phyloP scores from a whole-genome alignment of 2,329 filamentous ascomycete genomes.

The Fusarium robinianum region DNA sequence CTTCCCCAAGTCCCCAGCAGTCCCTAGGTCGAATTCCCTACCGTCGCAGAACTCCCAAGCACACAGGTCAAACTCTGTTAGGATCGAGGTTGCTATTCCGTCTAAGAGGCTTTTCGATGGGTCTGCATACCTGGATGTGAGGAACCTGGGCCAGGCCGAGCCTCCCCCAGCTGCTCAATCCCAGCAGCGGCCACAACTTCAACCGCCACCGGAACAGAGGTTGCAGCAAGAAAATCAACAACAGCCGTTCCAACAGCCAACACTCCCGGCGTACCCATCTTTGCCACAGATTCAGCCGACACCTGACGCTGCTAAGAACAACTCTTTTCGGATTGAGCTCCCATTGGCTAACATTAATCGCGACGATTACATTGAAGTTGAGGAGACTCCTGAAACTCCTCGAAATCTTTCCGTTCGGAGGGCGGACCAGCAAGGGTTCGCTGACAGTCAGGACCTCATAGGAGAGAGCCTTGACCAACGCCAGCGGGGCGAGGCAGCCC shows the following conservation, averaged over 20 bases:
- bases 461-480: constrained; percentile 75
- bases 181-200: constrained; percentile 15
- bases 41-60: constrained; percentile 37
- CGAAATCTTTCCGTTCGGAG: constrained; percentile 57
- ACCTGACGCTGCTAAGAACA: constrained; percentile 22
- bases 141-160: constrained; percentile 32
- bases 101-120: constrained; percentile 48
- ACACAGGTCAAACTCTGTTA: constrained; percentile 43
- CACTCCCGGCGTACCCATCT: constrained; percentile 8
- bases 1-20: constrained; percentile 26
- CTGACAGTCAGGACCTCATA: constrained; percentile 60
- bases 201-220: constrained; percentile 5
- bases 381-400: constrained; percentile 53
- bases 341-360: constrained; percentile 51
- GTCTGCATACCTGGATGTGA: constrained; percentile 43
- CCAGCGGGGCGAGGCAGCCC: constrained; percentile 75
- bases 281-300: constrained; percentile 5
- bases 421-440: constrained; percentile 54
- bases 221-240: no score
- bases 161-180: constrained; percentile 17
- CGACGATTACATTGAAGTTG: constrained; percentile 57
- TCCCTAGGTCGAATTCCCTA: constrained; percentile 17
- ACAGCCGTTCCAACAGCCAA: constrained; percentile 14
- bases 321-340: constrained; percentile 55
- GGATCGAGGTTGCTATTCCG: constrained; percentile 55